Percentiles rank a stretch among this genome's conserved stretches.
Conservation (phyloP, 2,329 filamentous ascomycete species). For the Penicillium corylophilum region DNA sequence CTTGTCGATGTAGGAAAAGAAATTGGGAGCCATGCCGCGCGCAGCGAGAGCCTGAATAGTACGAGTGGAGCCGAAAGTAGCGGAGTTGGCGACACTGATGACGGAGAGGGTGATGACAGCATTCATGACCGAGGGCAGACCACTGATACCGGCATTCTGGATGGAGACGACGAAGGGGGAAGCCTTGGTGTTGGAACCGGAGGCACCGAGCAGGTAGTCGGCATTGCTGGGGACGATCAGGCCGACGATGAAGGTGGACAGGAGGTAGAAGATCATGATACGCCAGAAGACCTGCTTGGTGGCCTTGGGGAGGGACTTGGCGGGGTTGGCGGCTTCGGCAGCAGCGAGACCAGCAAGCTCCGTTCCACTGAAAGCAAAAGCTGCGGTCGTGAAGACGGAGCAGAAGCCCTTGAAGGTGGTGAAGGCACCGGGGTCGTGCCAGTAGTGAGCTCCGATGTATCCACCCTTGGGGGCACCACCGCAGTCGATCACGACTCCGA, state of each 20-base stretch:
- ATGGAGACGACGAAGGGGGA: conserved; percentile 69
- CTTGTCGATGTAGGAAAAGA: conserved; percentile 48
- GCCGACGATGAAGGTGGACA: conserved; percentile 47
- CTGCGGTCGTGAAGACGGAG: conserved; percentile 56
- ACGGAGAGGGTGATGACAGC: conserved; percentile 64
- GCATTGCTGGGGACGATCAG: conserved; percentile 46
- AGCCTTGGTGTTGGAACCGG: conserved; percentile 44
- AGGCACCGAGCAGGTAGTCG: conserved; percentile 41
- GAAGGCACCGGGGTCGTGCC: conserved; percentile 45
- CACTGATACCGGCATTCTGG: conserved; percentile 58
- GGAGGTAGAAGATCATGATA: conserved; percentile 52
- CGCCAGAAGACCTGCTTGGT: conserved; percentile 54
- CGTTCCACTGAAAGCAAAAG: conserved; percentile 58
- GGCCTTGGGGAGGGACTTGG: conserved; percentile 50
- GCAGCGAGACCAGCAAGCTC: conserved; percentile 56
- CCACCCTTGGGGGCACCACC: conserved; percentile 43
- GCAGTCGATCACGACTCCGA: conserved; percentile 66
- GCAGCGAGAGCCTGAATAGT: conserved; percentile 56
- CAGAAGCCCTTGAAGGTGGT: conserved; percentile 54
- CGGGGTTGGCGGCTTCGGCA: conserved; percentile 53
- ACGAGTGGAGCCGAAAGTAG: conserved; percentile 58
- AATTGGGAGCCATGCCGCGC: conserved; percentile 45
- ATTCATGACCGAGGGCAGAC: conserved; percentile 66
- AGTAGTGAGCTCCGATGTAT: conserved; percentile 40
- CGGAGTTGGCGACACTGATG: conserved; percentile 59